Evolutionary conservation across 177 flowering plant species (phyloP).

Genomic region (Tripterygium wilfordii): DNA sequence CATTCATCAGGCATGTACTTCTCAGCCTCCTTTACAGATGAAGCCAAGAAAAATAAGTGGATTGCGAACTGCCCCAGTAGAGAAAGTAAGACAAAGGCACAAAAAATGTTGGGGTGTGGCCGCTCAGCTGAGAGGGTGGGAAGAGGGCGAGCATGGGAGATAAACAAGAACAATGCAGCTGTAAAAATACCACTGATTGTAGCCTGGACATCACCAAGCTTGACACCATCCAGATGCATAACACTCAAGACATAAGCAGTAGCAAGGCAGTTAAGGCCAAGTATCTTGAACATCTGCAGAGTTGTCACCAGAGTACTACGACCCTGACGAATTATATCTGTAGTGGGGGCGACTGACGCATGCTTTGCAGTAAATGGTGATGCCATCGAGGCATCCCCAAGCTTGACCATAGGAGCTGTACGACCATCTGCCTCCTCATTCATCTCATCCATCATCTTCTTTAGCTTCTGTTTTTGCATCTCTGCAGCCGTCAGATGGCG

Average conservation of each 20-base stretch:
- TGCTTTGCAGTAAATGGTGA: conserved; percentile 99
- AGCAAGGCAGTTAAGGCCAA: conserved; percentile 95
- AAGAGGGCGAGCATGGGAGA: conserved; percentile 91
- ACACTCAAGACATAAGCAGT: conserved; percentile 97
- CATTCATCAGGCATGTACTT: conserved; percentile 97
- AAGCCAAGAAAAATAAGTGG: conserved; percentile 71
- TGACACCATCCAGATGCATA: conserved; percentile 91
- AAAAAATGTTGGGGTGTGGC: conserved; percentile 89
- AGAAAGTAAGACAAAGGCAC: conserved; percentile 76
- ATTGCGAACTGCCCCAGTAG: conserved; percentile 85
- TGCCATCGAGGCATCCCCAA: conserved; percentile 99
- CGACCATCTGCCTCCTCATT: conserved; percentile 88
- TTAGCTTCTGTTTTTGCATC: conserved; percentile 62
- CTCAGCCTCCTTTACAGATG: conserved; percentile 82
- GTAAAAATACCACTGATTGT: conserved; percentile 94
- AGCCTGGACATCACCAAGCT: conserved; percentile 95
- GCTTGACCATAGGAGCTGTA: conserved; percentile 74
- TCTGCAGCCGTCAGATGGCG: conserved; percentile 74
- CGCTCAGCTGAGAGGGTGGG: conserved; percentile 79
- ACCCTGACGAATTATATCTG: conserved; percentile 92
- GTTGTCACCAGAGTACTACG: conserved; percentile 96
- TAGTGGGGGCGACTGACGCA: conserved; percentile 88
- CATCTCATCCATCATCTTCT: conserved; percentile 82
- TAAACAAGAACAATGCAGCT: conserved; percentile 94
- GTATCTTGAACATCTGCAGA: conserved; percentile 97